Evolutionary conservation across 176 grass and related monocot species (phyloP).

Genomic region (Bonia amplexicaulis): DNA sequence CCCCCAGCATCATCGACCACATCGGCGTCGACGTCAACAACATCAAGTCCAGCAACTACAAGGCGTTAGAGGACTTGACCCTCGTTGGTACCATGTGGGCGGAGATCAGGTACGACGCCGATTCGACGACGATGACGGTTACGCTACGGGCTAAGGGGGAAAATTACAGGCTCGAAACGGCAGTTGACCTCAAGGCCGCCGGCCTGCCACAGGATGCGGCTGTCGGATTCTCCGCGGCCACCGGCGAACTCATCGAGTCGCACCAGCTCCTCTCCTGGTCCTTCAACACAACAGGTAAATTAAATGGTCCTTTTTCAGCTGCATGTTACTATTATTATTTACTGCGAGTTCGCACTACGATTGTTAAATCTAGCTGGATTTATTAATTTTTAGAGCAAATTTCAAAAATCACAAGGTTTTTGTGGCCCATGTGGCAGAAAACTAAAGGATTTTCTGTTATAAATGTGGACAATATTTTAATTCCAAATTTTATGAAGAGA

Average conservation of each 20-base stretch:
- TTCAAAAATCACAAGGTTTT: too few relatives aligned
- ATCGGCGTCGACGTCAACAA: background rate
- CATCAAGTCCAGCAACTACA: background rate
- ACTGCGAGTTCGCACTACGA: too few relatives aligned
- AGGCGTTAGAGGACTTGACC: background rate
- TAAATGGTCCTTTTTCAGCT: too few relatives aligned
- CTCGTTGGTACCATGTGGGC: background rate
- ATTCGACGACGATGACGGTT: background rate
- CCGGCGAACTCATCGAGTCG: background rate
- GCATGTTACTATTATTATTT: too few relatives aligned
- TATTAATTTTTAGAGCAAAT: too few relatives aligned
- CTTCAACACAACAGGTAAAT: background rate
- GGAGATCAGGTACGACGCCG: background rate
- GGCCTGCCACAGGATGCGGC: background rate
- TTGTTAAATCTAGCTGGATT: too few relatives aligned
- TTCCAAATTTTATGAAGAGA: too few relatives aligned
- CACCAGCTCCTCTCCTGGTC: conserved; percentile 14
- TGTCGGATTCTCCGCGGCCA: conserved; percentile 15
- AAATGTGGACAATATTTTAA: too few relatives aligned
- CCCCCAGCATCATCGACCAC: background rate
- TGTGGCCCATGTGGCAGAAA: too few relatives aligned
- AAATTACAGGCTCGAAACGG: too few relatives aligned
- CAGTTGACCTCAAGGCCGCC: background rate
- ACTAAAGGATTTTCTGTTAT: too few relatives aligned
- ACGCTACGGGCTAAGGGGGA: background rate